Conservation (phyloP, 345 rosid genomes). For the Arabidopsis thaliana region TAIR10.1 NC_003070.9:2428001-2428500, state of each 20-base stretch:
- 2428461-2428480: background rate
- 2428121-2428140: slow-evolving; percentile 72
- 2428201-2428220: slow-evolving; percentile 78
- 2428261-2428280: slow-evolving; percentile 74
- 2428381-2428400: slow-evolving; percentile 53
- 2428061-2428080: slow-evolving; percentile 90
- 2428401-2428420: slow-evolving; percentile 73
- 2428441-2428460: slow-evolving; percentile 16
- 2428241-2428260: slow-evolving; percentile 73
- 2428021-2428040: slow-evolving; percentile 58
- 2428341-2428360: slow-evolving; percentile 54
- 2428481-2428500: background rate
- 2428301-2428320: slow-evolving; percentile 65
- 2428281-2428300: slow-evolving; percentile 52
- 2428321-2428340: slow-evolving; percentile 49
- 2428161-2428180: slow-evolving; percentile 85
- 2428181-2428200: slow-evolving; percentile 78
- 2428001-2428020: slow-evolving; percentile 58
- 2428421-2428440: slow-evolving; percentile 75
- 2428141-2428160: slow-evolving; percentile 81
- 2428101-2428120: slow-evolving; percentile 86
- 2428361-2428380: slow-evolving; percentile 79
- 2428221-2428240: slow-evolving; percentile 87
- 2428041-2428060: slow-evolving; percentile 76
- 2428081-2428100: slow-evolving; percentile 63